Conservation (phyloP, 169 alveolate genomes). For the Cytauxzoon felis region DNA sequence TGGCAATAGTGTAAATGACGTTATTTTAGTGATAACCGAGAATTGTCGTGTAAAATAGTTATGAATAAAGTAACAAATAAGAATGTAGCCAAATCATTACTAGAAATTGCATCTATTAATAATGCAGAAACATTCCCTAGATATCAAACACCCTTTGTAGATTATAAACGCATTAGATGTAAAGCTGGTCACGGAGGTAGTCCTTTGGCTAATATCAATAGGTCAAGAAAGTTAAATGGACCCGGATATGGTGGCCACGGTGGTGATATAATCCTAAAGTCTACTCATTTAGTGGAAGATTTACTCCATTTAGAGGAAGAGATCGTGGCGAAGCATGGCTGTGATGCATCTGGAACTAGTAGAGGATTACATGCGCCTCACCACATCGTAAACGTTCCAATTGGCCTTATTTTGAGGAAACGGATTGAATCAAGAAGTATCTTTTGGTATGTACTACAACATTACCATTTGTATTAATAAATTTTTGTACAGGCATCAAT, state of each 20-base stretch:
- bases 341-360: conserved; percentile 71
- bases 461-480: not conserved
- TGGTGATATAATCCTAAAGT: conserved; percentile 66
- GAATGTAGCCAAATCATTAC: conserved; percentile 26
- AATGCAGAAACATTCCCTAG: conserved; percentile 59
- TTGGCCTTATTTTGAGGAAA: conserved; percentile 71
- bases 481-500: conserved; percentile 57
- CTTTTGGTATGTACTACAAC: conserved; percentile 41
- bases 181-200: conserved; percentile 75
- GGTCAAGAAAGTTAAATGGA: conserved; percentile 67
- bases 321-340: conserved; percentile 68
- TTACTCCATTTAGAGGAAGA: conserved; percentile 66
- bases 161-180: conserved; percentile 63
- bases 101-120: conserved; percentile 35
- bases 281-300: conserved; percentile 66
- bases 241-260: conserved; percentile 82
- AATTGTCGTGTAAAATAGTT: not conserved
- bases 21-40: no score
- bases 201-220: conserved; percentile 62
- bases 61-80: conserved; percentile 7
- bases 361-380: conserved; percentile 71
- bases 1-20: no score
- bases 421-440: conserved; percentile 57
- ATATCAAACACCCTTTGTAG: conserved; percentile 71
- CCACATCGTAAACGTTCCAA: conserved; percentile 63